Base-by-base conservation (phyloP, 2,329 filamentous ascomycete species). In the Pestalotiopsis sp. region DNA sequence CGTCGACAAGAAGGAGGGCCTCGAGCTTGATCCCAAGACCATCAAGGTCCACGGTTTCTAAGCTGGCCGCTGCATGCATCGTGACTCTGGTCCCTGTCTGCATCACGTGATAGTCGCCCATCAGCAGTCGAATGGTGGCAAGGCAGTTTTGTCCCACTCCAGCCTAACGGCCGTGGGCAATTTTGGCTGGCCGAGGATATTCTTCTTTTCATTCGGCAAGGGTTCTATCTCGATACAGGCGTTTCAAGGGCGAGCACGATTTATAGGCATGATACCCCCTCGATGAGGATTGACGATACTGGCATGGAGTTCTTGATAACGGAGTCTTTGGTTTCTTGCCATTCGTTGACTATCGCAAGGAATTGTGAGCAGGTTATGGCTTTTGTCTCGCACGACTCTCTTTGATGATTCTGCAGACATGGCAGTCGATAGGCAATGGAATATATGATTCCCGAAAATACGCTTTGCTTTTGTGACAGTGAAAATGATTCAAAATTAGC, bases 11-110 rank as follows among this genome's bases (percentile, higher is more conserved):
- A 94, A 95, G 84, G 93, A 95, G 80, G 95, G 95, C 79, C 89
- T 98, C 78, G 94, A 93, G 83, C 91, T 98, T 81, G 94, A 98
- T 85, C 88, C 91, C 83, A 97, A 98, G 90, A 97, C 92, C 85
- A 97, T 98, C 86, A 98, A 98, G 90, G 85, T 89, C 83, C 87
- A 90, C 83, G 87, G 91, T 82, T 90, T 90, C 83, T 90, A 89
- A 86, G 78, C 77, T 76, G 76, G 75, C 75, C 79, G 79, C 80
- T 62, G 79, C 75, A 65, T 67, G 64, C 67, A 56, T 66, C 67
- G 64, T 67, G 56, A 64, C 52, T 63, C 60, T 57, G 45, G 38
- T 56, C 75, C 72, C 72, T 56, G 56, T 56, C 66, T 72, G 72
- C 71, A 74, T 71, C 72, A 73, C 41, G 74, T 73, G 72, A 69